phyloP scores from a whole-genome alignment of 1,284 basidiomycete species.

The Pascua sp. region DNA sequence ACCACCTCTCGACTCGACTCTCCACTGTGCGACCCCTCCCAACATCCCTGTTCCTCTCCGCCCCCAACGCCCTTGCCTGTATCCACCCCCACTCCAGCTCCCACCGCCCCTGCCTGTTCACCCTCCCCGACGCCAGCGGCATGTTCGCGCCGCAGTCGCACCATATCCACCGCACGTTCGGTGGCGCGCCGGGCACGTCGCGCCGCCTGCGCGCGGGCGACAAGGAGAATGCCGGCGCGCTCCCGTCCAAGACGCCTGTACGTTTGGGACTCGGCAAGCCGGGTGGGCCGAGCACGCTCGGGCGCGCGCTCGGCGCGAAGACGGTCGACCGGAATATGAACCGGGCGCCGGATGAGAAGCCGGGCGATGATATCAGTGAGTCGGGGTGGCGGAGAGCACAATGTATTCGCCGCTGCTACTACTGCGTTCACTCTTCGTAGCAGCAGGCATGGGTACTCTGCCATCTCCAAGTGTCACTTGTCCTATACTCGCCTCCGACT shows the following conservation, averaged over 20 bases:
- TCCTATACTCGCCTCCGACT: neutral
- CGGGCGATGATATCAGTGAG: conserved; percentile 17
- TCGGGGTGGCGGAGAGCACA: neutral
- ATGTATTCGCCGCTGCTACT: too few species aligned
- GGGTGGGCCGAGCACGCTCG: conserved; percentile 5
- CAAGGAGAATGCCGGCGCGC: conserved; percentile 20
- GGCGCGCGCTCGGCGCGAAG: conserved; percentile 14
- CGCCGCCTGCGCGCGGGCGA: conserved; percentile 8
- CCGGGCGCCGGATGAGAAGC: conserved; percentile 4
- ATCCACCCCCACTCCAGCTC: neutral
- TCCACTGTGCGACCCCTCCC: too few species aligned
- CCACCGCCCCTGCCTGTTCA: neutral
- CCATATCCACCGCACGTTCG: conserved; percentile 6
- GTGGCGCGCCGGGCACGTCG: conserved; percentile 9
- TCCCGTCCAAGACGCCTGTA: conserved; percentile 17
- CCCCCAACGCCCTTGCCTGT: too few species aligned
- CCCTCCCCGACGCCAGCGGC: neutral
- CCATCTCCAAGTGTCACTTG: too few species aligned
- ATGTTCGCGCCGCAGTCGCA: conserved; percentile 16
- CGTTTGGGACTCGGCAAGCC: conserved; percentile 14
- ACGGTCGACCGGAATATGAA: conserved; percentile 17
- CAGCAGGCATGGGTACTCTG: too few species aligned
- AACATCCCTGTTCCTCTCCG: too few species aligned
- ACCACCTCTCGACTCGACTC: too few species aligned
- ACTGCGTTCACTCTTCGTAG: too few species aligned